These are phyloP conservation scores for Ascochyta fabae DNA, from an alignment of 2,329 filamentous ascomycete species.

Conservation along the genomic window DNA sequence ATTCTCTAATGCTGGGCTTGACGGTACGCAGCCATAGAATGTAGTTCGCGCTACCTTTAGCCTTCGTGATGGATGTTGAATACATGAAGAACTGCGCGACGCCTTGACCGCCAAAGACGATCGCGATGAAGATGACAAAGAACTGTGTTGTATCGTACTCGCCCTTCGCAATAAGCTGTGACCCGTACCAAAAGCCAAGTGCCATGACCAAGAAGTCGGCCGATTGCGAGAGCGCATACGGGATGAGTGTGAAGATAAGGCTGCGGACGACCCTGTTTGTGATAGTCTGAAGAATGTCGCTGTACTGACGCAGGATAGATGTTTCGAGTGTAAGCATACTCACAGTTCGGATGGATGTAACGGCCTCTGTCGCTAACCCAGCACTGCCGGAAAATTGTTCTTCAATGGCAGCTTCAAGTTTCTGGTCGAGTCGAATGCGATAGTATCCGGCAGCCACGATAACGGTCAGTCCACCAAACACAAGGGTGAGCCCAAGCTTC, in stretches of 20 bases:
- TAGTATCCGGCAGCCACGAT: constrained; percentile 79
- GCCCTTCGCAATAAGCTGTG: constrained; percentile 6
- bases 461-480: constrained; percentile 75
- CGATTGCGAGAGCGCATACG: constrained; percentile 10
- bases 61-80: constrained; percentile 10
- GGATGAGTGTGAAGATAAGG: constrained; percentile 6
- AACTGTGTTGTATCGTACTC: constrained; percentile 4
- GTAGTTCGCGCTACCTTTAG: constrained; percentile 3
- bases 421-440: constrained; percentile 42
- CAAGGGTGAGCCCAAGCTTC: constrained; percentile 81
- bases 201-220: constrained; percentile 11
- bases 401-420: constrained; percentile 10
- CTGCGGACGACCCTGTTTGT: background rate
- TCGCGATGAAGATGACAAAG: constrained; percentile 15
- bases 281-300: constrained; percentile 1
- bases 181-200: constrained; percentile 13
- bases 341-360: constrained; percentile 15
- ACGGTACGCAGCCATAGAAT: constrained; percentile 6
- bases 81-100: constrained; percentile 14
- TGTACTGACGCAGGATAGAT: constrained; percentile 1
- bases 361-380: constrained; percentile 7
- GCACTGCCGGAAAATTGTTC: constrained; percentile 10
- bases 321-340: constrained; percentile 13
- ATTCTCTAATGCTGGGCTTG: constrained; percentile 4
- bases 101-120: constrained; percentile 14